These are phyloP conservation scores for Graphilbum sp. DNA, from an alignment of 2,329 filamentous ascomycete genomes.

Conservation along the genomic window DNA sequence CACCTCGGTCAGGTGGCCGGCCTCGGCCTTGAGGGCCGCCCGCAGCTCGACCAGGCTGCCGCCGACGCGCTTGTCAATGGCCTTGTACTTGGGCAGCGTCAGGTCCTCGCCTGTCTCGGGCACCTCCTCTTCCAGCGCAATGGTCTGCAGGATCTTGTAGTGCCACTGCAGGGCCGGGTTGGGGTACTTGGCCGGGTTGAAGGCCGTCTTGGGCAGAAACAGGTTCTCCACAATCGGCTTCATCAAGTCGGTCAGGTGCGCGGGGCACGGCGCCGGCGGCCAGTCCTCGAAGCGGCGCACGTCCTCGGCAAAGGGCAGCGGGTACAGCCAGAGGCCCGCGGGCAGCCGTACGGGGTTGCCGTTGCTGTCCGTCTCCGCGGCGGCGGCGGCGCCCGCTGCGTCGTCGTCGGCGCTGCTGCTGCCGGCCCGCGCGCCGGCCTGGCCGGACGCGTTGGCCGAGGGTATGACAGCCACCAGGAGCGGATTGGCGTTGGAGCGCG, in stretches of 20 bases:
- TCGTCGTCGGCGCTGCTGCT: background rate
- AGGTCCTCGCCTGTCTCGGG: constrained; percentile 59
- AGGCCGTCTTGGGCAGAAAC: constrained; percentile 71
- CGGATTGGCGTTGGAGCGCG: constrained; percentile 65
- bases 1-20: constrained; percentile 18
- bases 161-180: constrained; percentile 95
- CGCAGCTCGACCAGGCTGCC: constrained; percentile 67
- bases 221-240: constrained; percentile 67
- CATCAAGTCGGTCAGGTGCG: constrained; percentile 67
- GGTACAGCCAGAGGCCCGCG: constrained; percentile 75
- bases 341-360: constrained; percentile 56
- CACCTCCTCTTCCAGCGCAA: constrained; percentile 82
- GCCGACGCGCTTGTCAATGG: constrained; percentile 80
- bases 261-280: constrained; percentile 37
- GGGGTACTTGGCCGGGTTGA: constrained; percentile 74
- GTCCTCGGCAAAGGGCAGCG: constrained; percentile 80
- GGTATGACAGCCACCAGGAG: constrained; percentile 69
- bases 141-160: constrained; percentile 80
- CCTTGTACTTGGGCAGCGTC: constrained; percentile 67
- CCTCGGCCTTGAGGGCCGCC: constrained; percentile 44
- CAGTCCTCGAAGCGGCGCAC: constrained; percentile 58
- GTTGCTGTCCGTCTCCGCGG: constrained; percentile 35
- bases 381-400: background rate
- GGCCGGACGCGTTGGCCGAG: no score
- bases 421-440: constrained; percentile 37